Conservation (phyloP, 371 early-diverging fungal genomes). For the Mortierella sp. region DNA sequence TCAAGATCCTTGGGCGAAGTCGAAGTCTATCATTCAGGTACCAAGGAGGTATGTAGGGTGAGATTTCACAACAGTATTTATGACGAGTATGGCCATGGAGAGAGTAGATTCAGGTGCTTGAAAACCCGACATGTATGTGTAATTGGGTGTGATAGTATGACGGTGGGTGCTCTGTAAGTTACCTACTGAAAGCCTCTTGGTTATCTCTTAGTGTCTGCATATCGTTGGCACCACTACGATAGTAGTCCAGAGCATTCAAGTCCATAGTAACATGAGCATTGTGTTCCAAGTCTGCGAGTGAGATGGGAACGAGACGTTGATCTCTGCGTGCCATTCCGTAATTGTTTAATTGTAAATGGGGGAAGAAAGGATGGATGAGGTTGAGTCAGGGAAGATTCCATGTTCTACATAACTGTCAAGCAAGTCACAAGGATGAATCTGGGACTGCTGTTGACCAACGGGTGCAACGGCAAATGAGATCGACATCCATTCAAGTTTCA, state of each 20-base stretch:
- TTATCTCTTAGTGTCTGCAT: constrained; percentile 56
- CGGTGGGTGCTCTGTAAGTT: neutral
- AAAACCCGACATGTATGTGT: no score
- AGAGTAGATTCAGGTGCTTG: no score
- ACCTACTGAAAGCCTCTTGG: constrained; percentile 49
- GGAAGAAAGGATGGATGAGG: neutral
- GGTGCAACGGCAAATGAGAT: neutral
- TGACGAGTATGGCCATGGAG: neutral
- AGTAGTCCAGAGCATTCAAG: constrained; percentile 55
- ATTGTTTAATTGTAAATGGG: neutral
- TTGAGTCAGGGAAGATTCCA: neutral
- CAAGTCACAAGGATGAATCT: neutral
- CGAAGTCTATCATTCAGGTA: constrained; percentile 63
- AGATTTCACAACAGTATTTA: no score
- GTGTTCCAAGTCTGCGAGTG: constrained; percentile 50
- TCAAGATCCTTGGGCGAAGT: constrained; percentile 83
- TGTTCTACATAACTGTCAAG: no score
- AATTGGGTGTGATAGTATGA: no score
- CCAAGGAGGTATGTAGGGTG: no score
- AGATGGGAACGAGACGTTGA: constrained; percentile 43
- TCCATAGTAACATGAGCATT: constrained; percentile 50
- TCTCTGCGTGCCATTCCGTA: constrained; percentile 25
- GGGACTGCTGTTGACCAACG: neutral
- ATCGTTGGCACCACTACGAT: constrained; percentile 56
- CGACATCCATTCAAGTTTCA: no score